These are phyloP conservation scores for Neofusicoccum laricinum DNA, from an alignment of 2,329 filamentous ascomycete species.

Conservation along the genomic window DNA sequence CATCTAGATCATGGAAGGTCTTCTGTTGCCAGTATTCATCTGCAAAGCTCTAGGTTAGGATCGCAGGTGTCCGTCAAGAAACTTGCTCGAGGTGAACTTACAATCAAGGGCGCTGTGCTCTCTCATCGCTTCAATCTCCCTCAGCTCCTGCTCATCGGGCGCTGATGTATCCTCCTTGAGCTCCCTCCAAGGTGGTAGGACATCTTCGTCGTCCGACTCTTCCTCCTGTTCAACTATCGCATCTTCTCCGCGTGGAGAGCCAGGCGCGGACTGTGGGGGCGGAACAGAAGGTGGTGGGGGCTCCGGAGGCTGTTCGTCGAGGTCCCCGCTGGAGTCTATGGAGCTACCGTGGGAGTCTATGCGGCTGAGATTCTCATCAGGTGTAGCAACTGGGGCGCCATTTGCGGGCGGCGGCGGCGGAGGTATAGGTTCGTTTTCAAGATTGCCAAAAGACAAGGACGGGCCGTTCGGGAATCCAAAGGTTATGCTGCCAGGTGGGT, in stretches of 20 bases:
- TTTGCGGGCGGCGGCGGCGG: slow-evolving; percentile 22
- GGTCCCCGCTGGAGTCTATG: neutral
- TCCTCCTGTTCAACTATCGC: slow-evolving; percentile 18
- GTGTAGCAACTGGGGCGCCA: slow-evolving; percentile 11
- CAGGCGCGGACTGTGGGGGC: neutral
- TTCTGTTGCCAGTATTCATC: slow-evolving; percentile 58
- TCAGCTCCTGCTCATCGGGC: slow-evolving; percentile 57
- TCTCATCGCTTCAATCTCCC: slow-evolving; percentile 51
- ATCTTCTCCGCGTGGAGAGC: neutral
- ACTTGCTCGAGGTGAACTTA: slow-evolving; percentile 25
- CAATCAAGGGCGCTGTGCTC: slow-evolving; percentile 57
- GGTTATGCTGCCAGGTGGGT: slow-evolving; percentile 21
- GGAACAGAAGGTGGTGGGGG: slow-evolving; percentile 4
- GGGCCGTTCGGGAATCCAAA: slow-evolving; percentile 22
- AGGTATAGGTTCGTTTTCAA: slow-evolving; percentile 18
- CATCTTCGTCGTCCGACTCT: slow-evolving; percentile 36
- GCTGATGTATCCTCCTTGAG: slow-evolving; percentile 55
- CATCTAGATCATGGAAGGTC: slow-evolving; percentile 55
- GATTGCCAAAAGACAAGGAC: slow-evolving; percentile 1
- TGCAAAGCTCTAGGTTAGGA: slow-evolving; percentile 20
- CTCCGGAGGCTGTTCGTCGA: neutral
- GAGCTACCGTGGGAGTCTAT: slow-evolving; percentile 16
- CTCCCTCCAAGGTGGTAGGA: slow-evolving; percentile 47
- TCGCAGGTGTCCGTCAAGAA: neutral
- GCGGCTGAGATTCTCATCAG: slow-evolving; percentile 13